These are phyloP conservation scores for Saccharomyces hybrid DNA, from an alignment of 1,139 yeast genomes.

Conservation along the genomic window DNA sequence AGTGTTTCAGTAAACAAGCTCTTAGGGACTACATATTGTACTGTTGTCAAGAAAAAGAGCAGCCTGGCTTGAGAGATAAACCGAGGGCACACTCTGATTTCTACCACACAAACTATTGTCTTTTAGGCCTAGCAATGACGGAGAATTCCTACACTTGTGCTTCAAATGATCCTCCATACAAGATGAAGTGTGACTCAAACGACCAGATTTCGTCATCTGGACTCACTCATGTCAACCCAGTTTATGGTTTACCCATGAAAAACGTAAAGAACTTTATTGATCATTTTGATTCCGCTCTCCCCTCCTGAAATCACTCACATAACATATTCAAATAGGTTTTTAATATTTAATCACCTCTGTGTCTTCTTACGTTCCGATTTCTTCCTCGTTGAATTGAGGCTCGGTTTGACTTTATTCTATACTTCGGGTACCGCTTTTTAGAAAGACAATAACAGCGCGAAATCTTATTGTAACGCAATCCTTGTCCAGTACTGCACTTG, in stretches of 20 bases:
- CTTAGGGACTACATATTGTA: conserved; percentile 59
- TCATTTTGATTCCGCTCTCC: conserved; percentile 19
- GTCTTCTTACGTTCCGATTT: conserved; percentile 1
- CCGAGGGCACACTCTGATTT: conserved; percentile 78
- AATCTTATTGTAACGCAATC: not conserved
- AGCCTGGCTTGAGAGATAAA: conserved; percentile 81
- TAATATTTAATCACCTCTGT: too few relatives aligned
- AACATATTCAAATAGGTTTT: not conserved
- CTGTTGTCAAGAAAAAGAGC: conserved; percentile 58
- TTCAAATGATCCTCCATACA: conserved; percentile 23
- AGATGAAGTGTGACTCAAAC: conserved; percentile 10
- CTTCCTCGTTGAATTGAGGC: not conserved
- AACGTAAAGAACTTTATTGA: conserved; percentile 12
- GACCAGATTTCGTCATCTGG: conserved; percentile 9
- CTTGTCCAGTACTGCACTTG: not conserved
- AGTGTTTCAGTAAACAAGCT: conserved; percentile 46
- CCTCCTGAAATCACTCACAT: not conserved
- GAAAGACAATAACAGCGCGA: not conserved
- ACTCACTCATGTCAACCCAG: conserved; percentile 46
- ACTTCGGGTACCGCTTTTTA: not conserved
- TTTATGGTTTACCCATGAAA: conserved; percentile 51
- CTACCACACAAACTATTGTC: conserved; percentile 83
- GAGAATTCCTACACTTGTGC: conserved; percentile 39
- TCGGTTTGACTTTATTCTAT: not conserved
- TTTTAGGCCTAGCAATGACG: conserved; percentile 67